These are phyloP conservation scores for Rhodotorula sp. DNA, from an alignment of 1,284 basidiomycete species.

Conservation along the genomic window DNA sequence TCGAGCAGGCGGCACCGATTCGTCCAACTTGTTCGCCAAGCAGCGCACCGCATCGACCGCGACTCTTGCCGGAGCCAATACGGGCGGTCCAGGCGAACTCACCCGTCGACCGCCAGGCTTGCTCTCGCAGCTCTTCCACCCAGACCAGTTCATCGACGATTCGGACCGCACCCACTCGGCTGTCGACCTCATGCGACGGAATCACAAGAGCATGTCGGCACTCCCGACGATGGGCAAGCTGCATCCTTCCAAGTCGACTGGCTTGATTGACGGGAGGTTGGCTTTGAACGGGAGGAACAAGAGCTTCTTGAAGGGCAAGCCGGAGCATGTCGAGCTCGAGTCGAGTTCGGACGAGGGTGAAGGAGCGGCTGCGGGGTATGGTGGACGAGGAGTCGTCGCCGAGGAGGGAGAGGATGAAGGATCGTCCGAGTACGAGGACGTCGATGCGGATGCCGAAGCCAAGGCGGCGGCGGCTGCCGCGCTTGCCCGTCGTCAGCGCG, in stretches of 20 bases:
- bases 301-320: conserved; percentile 54
- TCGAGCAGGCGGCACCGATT: neutral
- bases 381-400: neutral
- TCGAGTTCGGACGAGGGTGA: conserved; percentile 62
- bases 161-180: conserved; percentile 16
- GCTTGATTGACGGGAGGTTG: conserved; percentile 53
- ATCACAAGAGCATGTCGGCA: conserved; percentile 42
- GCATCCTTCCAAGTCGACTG: conserved; percentile 63
- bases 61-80: neutral
- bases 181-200: conserved; percentile 12
- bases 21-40: conserved; percentile 1
- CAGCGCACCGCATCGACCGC: conserved; percentile 17
- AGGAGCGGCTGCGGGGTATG: conserved; percentile 36
- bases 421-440: conserved; percentile 27
- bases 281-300: conserved; percentile 41
- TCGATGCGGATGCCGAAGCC: conserved; percentile 12
- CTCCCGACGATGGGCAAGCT: conserved; percentile 48
- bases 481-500: conserved; percentile 21
- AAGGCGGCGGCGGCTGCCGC: conserved; percentile 20
- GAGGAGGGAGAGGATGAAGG: conserved; percentile 18
- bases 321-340: conserved; percentile 67
- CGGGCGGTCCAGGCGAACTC: conserved; percentile 29
- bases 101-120: conserved; percentile 34
- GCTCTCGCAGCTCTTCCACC: conserved; percentile 42
- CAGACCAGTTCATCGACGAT: conserved; percentile 34